Evolutionary conservation across 495 filamentous ascomycete species (phyloP).

Genomic region (Penicillium waksmanii): DNA sequence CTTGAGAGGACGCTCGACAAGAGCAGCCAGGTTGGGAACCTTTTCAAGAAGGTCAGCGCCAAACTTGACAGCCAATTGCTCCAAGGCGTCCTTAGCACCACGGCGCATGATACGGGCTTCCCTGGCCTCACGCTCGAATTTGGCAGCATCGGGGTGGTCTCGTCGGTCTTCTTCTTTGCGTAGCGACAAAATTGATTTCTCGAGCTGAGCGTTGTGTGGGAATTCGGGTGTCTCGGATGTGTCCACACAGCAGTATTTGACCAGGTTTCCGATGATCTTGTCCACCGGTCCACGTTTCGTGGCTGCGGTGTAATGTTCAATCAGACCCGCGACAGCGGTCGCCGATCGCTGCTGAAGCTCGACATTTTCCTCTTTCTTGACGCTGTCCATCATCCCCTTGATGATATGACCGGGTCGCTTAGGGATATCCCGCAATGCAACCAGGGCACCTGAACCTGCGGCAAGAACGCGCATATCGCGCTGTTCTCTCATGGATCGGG

Average conservation of each 20-base stretch:
- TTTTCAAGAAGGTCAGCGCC: slow-evolving; percentile 73
- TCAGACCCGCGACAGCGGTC: slow-evolving; percentile 75
- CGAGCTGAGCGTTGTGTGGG: slow-evolving; percentile 70
- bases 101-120: slow-evolving; percentile 86
- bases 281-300: slow-evolving; percentile 81
- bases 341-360: slow-evolving; percentile 91
- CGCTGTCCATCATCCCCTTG: slow-evolving; percentile 96
- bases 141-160: slow-evolving; percentile 86
- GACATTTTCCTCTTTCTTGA: slow-evolving; percentile 91
- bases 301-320: slow-evolving; percentile 78
- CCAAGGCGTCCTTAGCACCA: slow-evolving; percentile 92
- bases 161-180: slow-evolving; percentile 96
- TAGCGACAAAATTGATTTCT: slow-evolving; percentile 81
- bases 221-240: slow-evolving; percentile 98
- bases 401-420: slow-evolving; percentile 91
- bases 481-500: slow-evolving; percentile 73
- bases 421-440: slow-evolving; percentile 81
- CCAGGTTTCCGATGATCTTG: slow-evolving; percentile 90
- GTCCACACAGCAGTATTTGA: slow-evolving; percentile 96
- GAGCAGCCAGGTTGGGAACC: slow-evolving; percentile 74
- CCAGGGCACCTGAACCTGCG: slow-evolving; percentile 82
- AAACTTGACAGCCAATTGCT: slow-evolving; percentile 80
- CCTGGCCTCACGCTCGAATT: slow-evolving; percentile 83
- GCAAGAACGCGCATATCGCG: slow-evolving; percentile 86
- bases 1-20: slow-evolving; percentile 80